A percentile compares a stretch with the other conserved stretches of the same genome.
Evolutionary conservation across 768 basidiomycete genomes (phyloP).

Genomic region (Exidia glandulosa): DNA sequence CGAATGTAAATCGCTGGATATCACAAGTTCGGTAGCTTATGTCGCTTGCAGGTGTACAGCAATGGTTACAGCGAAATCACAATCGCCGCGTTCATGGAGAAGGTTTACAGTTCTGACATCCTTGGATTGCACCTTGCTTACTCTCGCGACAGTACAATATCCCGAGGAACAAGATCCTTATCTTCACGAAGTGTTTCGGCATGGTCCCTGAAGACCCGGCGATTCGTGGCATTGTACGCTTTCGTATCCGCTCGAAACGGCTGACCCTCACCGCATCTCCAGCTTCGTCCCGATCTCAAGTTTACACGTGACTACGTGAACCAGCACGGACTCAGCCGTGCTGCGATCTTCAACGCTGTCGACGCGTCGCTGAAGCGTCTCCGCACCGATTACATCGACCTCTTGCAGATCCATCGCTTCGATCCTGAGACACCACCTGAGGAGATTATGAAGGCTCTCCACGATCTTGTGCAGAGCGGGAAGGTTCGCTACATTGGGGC

Average conservation of each 20-base stretch:
- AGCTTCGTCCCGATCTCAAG: not conserved
- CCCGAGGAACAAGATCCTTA: conserved; percentile 22
- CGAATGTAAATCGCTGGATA: too few species aligned
- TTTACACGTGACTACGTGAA: conserved; percentile 5
- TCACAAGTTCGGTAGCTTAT: too few species aligned
- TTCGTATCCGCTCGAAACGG: not conserved
- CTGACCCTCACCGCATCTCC: not conserved
- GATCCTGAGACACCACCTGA: conserved; percentile 26
- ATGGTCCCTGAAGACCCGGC: conserved; percentile 8
- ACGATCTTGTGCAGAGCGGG: conserved; percentile 36
- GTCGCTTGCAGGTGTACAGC: too few species aligned
- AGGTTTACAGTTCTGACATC: conserved; percentile 3
- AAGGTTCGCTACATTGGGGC: conserved; percentile 43
- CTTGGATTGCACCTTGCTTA: not conserved
- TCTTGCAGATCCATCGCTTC: conserved; percentile 35
- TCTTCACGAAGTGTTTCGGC: conserved; percentile 18
- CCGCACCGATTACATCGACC: conserved; percentile 26
- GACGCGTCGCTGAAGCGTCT: conserved; percentile 27
- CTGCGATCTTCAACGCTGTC: conserved; percentile 29
- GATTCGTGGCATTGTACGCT: conserved; percentile 1
- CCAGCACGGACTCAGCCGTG: conserved; percentile 4
- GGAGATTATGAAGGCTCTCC: conserved; percentile 41
- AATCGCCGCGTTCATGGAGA: conserved; percentile 10
- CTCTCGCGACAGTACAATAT: conserved; percentile 16
- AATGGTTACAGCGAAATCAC: conserved; percentile 12